Base-by-base conservation (phyloP, 345 rosid genomes). In the Erysimum cheiranthoides region DNA sequence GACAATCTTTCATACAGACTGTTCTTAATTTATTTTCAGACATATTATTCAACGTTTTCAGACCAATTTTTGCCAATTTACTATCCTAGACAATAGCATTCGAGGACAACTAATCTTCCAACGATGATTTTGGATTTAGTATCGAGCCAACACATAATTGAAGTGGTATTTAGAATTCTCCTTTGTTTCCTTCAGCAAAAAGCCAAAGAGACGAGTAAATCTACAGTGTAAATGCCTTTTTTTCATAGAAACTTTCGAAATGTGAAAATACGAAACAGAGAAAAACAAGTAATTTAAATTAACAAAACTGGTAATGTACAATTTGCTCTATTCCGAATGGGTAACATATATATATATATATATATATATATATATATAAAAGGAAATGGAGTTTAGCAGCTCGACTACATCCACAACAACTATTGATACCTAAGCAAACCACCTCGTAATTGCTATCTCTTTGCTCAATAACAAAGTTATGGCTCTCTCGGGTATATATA, bases 291-390 rank as follows among this genome's bases (percentile, higher is more conserved):
- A 61, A 72, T 31, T 1, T 54, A 71, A 83, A 67, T 84, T 76
- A 62, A 84, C 91, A 86, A 86, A 89, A 86, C 84, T 86, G 85
- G 81, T 83, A 83, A 89, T 88, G 85, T 93, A 91, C 98, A 91
- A 28, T 79, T 84, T 63, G 66, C 75, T 57, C 39, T 72, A 61
- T 73, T 78, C 45, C 70, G 36, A 73, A 68, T 35, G 81, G 38
- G 73, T 78, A 73, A 78, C 43, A 71, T 46, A 71, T 62, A 77
- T 75, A 75, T 47, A 52, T 11, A 28, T 42, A 53, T n/a, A n/a
- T n/a, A n/a, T 8, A 57, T n/a, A 17, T 3, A 71, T 46, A 71
- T 62, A 77, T 8, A 57, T n/a, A 17, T 3, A 28, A 0, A 36
- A 71, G 25, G 45, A 54, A 73, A 68, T 78, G 70, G 68, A 73